A percentile compares a stretch with the other conserved stretches of the same genome.
Evolutionary conservation across 164 flowering plant genomes (phyloP).

Genomic region (Piper longum): DNA sequence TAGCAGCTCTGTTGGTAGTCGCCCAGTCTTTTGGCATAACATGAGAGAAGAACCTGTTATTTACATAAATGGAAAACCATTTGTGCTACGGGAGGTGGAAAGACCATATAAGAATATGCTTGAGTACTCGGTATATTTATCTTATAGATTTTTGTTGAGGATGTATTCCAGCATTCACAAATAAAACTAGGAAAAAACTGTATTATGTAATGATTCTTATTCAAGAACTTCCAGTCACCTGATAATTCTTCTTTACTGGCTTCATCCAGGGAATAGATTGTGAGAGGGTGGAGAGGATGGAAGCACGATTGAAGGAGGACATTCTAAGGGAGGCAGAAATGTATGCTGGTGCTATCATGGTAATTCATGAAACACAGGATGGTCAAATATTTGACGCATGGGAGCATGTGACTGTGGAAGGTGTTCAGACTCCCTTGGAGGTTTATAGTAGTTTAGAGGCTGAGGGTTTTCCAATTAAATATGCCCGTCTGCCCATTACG

Average conservation of each 20-base stretch:
- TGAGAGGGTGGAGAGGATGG: constrained; percentile 91
- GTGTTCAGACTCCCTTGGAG: constrained; percentile 79
- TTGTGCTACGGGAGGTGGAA: constrained; percentile 98
- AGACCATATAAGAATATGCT: constrained; percentile 92
- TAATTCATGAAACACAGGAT: constrained; percentile 83
- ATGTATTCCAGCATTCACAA: not conserved
- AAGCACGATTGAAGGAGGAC: constrained; percentile 82
- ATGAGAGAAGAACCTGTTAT: constrained; percentile 98
- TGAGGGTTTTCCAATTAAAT: constrained; percentile 77
- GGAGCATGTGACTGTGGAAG: constrained; percentile 64
- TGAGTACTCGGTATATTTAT: constrained; percentile 62
- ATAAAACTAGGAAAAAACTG: not conserved
- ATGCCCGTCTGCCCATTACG: constrained; percentile 96
- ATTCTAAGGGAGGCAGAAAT: constrained; percentile 74
- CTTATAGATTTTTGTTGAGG: not conserved
- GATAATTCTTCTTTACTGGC: not conserved
- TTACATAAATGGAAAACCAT: constrained; percentile 92
- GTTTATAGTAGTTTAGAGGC: constrained; percentile 61
- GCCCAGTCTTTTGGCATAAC: constrained; percentile 92
- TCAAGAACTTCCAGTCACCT: not conserved
- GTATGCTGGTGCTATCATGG: constrained; percentile 85
- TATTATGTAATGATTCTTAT: not conserved
- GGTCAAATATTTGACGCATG: constrained; percentile 84
- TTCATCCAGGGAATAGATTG: constrained; percentile 71
- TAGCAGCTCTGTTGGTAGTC: constrained; percentile 55